Evolutionary conservation across 768 basidiomycete species (phyloP), one percentile per base, ranked within the genome.

Genomic region (Auriscalpium vulgare): DNA sequence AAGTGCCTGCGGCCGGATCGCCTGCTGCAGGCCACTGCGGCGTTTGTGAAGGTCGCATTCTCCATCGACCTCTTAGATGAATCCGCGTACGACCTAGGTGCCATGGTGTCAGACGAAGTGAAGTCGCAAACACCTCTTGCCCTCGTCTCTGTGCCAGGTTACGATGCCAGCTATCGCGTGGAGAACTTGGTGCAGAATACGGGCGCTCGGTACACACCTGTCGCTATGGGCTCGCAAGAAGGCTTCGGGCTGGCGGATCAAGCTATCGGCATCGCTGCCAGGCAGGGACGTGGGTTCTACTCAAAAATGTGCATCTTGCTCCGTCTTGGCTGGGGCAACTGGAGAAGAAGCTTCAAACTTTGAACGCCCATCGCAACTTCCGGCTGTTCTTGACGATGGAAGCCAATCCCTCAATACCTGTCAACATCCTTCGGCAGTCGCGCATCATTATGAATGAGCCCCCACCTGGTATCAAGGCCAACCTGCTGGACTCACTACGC

Each of bases 401-500:
- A 73, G 91, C 91, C 29, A 95, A 91, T 67, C 90, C 90, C 23
- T 81, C 87, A 34, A 94, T 99, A 56, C 93, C 95, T 8, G 93
- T 97, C 65, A 98, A 97, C 68, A 94, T 98, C 62, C 80, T 99
- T 23, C 88, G 95, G 10, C 94, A 93, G 69, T 97, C 95, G 34
- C 87, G 94, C 48, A 83, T 98, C 63, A 80, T 98, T 68, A 98
- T 98, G 95, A 98, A 98, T 68, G 97, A 99, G 68, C 95, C 97
- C 50, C 90, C 94, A 47, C 95, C 95, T 13, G 97, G 97, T 50
- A 82, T 99, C 71, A 95, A 95, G 65, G 97, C 97, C 47, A 98
- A 97, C 67, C 76, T 99, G 8, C 77, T 97, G 19, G 95, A 98
- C 67, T 94, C 91, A 4, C 77, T 97, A 21, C 79, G 83, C 44